phyloP scores from a whole-genome alignment of 495 filamentous ascomycete genomes.

The Evernia prunastri region DNA sequence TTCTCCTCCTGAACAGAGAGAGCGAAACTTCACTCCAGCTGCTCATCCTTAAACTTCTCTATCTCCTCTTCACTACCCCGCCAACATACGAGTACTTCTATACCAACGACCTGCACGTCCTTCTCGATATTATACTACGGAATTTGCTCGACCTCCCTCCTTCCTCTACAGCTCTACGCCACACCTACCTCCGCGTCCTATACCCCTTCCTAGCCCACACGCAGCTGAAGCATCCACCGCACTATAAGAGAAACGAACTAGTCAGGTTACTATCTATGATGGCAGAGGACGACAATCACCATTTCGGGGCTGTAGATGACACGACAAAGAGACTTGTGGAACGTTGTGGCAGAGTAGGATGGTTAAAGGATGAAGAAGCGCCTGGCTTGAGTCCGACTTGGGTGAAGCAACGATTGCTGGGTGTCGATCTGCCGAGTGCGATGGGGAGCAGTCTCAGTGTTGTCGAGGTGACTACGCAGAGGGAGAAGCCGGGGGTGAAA shows the following conservation, averaged over 20 bases:
- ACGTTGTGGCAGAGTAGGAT: slow-evolving; percentile 75
- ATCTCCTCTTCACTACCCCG: slow-evolving; percentile 85
- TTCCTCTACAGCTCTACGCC: slow-evolving; percentile 70
- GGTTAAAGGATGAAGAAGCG: slow-evolving; percentile 54
- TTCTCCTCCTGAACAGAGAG: slow-evolving; percentile 91
- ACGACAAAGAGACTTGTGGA: slow-evolving; percentile 80
- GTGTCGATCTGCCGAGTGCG: slow-evolving; percentile 45
- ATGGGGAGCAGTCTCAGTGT: slow-evolving; percentile 55
- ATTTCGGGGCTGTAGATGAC: slow-evolving; percentile 87
- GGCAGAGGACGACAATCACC: slow-evolving; percentile 44
- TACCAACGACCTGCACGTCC: slow-evolving; percentile 89
- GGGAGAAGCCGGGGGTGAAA: slow-evolving; percentile 77
- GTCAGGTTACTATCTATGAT: slow-evolving; percentile 66
- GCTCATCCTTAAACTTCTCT: slow-evolving; percentile 89
- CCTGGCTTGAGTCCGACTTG: slow-evolving; percentile 34
- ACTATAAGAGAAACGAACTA: slow-evolving; percentile 90
- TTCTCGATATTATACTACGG: slow-evolving; percentile 92
- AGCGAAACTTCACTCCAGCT: slow-evolving; percentile 89
- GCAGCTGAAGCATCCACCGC: slow-evolving; percentile 72
- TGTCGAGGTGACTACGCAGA: slow-evolving; percentile 68
- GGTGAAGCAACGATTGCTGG: slow-evolving; percentile 31
- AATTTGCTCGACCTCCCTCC: slow-evolving; percentile 89
- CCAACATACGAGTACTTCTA: slow-evolving; percentile 97
- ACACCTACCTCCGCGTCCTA: slow-evolving; percentile 96
- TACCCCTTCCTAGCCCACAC: slow-evolving; percentile 87